phyloP scores from a whole-genome alignment of 2,329 filamentous ascomycete genomes.

The Colletotrichum noveboracense region DNA sequence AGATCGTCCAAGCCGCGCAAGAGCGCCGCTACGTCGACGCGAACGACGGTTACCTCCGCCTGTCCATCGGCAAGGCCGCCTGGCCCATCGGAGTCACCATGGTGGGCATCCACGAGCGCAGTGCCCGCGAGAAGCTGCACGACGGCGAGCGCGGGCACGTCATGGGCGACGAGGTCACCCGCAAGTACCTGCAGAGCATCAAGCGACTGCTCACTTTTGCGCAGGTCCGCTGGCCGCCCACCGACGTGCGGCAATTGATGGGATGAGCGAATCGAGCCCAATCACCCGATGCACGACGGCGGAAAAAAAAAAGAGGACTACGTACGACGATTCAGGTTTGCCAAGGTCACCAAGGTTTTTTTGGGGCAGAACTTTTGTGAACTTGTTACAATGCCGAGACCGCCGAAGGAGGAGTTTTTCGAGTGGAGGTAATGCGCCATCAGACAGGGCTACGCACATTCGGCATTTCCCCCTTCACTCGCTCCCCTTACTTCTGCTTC shows the following conservation, averaged over 20 bases:
- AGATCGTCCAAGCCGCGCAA: slow-evolving; percentile 92
- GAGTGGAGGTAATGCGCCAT: background rate
- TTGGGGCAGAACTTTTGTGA: background rate
- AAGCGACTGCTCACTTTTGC: slow-evolving; percentile 96
- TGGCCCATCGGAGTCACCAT: slow-evolving; percentile 99
- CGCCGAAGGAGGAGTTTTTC: background rate
- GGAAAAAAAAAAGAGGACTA: background rate
- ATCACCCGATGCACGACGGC: background rate
- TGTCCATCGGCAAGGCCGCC: slow-evolving; percentile 95
- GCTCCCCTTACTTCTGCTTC: background rate
- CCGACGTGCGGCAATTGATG: slow-evolving; percentile 94
- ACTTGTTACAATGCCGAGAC: background rate
- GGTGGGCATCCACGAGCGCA: slow-evolving; percentile 99
- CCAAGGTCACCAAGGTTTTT: background rate
- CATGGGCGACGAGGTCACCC: slow-evolving; percentile 93
- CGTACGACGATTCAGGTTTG: background rate
- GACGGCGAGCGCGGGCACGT: slow-evolving; percentile 89
- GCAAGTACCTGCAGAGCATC: slow-evolving; percentile 97
- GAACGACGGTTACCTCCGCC: slow-evolving; percentile 89
- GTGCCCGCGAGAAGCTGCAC: slow-evolving; percentile 93
- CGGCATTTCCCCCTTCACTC: background rate
- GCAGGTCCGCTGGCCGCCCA: slow-evolving; percentile 94
- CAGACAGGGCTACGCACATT: background rate
- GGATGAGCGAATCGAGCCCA: slow-evolving; percentile 57
- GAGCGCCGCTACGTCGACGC: slow-evolving; percentile 92